These are phyloP conservation scores for Dendrobium catenatum DNA, from an alignment of 106 monocot species.

Conservation along the genomic window DNA sequence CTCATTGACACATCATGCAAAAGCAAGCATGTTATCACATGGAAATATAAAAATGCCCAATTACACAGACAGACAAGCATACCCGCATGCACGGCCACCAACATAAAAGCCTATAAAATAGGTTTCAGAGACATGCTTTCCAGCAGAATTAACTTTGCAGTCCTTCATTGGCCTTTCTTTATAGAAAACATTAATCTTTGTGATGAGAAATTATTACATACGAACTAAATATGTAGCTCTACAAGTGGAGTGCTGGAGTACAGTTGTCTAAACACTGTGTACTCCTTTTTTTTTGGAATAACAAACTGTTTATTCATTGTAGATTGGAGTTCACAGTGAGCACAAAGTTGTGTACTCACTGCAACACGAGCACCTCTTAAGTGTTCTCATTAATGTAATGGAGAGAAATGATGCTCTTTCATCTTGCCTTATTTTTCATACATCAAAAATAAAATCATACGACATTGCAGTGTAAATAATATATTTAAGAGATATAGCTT, in stretches of 20 bases:
- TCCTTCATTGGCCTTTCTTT: neutral
- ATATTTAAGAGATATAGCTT: neutral
- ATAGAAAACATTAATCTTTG: constrained; percentile 2
- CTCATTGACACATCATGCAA: neutral
- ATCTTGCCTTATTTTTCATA: neutral
- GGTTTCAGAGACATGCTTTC: neutral
- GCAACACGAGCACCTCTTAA: neutral
- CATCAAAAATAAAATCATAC: neutral
- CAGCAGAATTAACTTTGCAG: neutral
- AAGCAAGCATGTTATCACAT: neutral
- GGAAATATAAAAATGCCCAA: neutral
- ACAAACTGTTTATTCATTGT: too few relatives aligned
- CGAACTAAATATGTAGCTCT: too few relatives aligned
- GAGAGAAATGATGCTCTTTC: neutral
- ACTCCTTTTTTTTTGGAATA: too few relatives aligned
- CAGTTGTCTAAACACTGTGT: too few relatives aligned
- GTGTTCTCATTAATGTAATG: neutral
- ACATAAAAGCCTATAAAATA: neutral
- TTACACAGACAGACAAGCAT: neutral
- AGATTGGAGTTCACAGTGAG: too few relatives aligned
- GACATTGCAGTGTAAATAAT: neutral
- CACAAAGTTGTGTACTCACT: too few relatives aligned
- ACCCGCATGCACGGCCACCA: neutral
- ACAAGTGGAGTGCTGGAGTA: too few relatives aligned
- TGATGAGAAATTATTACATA: neutral